These are phyloP conservation scores for Cytospora piceae DNA, from an alignment of 2,329 filamentous ascomycete species.

Conservation along the genomic window DNA sequence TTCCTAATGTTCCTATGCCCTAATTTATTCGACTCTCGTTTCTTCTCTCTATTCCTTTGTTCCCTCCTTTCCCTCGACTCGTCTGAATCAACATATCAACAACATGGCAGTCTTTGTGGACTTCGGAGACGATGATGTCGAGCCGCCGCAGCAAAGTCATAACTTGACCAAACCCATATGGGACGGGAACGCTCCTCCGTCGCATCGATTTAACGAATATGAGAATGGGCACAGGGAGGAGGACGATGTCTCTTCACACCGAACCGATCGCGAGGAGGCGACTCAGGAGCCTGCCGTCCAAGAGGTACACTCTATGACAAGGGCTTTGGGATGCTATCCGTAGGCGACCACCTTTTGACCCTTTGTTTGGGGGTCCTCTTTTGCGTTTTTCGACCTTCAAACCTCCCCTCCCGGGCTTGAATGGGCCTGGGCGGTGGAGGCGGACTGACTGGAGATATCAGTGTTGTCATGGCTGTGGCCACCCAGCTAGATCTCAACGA, in stretches of 20 bases:
- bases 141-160: conserved; percentile 34
- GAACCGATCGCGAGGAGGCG: conserved; percentile 31
- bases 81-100: not conserved
- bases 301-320: conserved; percentile 60
- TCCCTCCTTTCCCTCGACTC: not conserved
- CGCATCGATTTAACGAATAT: conserved; percentile 12
- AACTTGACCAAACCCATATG: conserved; percentile 35
- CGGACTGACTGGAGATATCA: conserved; percentile 44
- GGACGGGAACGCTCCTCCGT: conserved; percentile 31
- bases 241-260: conserved; percentile 10
- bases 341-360: conserved; percentile 50
- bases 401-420: conserved; percentile 26
- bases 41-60: conserved; percentile 1
- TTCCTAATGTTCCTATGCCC: not conserved
- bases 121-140: conserved; percentile 38
- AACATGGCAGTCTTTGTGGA: conserved; percentile 42
- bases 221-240: conserved; percentile 3
- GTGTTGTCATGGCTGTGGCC: conserved; percentile 76
- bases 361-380: conserved; percentile 26
- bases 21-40: not conserved
- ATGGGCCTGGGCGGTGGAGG: conserved; percentile 20
- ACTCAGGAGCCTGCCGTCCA: conserved; percentile 34
- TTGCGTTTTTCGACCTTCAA: conserved; percentile 32
- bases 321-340: conserved; percentile 70
- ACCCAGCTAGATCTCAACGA: conserved; percentile 83